Base-by-base conservation (phyloP, 768 basidiomycete species). In the Pisolithus tinctorius region DNA sequence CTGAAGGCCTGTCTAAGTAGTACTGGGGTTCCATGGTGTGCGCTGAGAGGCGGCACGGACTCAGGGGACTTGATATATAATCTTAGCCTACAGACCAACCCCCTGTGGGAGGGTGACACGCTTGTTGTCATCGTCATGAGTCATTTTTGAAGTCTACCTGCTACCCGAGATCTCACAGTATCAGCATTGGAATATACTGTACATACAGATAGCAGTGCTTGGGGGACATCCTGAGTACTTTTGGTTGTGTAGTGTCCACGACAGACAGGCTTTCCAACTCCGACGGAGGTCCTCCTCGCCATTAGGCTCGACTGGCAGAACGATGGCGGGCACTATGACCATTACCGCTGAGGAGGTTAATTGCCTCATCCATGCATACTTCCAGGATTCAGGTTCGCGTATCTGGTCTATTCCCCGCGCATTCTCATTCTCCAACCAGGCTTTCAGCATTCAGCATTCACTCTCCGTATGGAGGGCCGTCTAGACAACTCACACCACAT, bases 321-420 rank as follows among this genome's bases (percentile, higher is more conserved):
- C 39, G 9, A 72, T 75, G 62, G 65, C 67, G 40, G 68, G 74
- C 49, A 75, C 77, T 46, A 76, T 86, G 45, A 75, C 76, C 30
- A 84, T 90, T 55, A 80, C 83, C 39, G 84, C 88, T 36, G 88
- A 91, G 57, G 87, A 92, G 63, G 75, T 93, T 54, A 93, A 93
- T 64, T 88, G 84, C 60, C 79, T 92, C 55, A 84, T 93, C 44
- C 83, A 92, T 66, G 78, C 90, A 2, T 93, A 91, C 62, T 81
- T 93, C 56, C 74, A 83, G 57, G 90, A 93, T 59, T 89, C 88
- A 30, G 89, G 89, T 88, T 17, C 49, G 45, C 29, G 31, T n/a
- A 10, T 36, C 38, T 45, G 16, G 14, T 48, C 16, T 8, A 39
- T 34, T 20, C 14, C 34, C 31, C 50, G 40, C 43, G 53, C 57